Conservation (phyloP, 495 filamentous ascomycete species). For the Penicillium fimorum region DNA sequence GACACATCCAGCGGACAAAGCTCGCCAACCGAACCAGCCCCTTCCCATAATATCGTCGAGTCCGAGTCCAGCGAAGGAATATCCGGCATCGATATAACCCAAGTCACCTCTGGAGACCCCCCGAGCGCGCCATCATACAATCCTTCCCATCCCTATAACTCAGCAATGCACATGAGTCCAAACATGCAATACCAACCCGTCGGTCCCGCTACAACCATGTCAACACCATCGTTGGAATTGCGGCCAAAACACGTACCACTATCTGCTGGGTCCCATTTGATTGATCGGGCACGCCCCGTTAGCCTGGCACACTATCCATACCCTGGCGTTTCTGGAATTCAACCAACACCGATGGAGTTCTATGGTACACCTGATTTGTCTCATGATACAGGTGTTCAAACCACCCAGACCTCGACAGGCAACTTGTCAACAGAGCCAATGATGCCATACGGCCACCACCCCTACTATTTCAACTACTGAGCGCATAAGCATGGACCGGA, state of each 20-base stretch:
- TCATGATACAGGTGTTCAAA: conserved; percentile 6
- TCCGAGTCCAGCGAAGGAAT: conserved; percentile 8
- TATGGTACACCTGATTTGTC: conserved; percentile 11
- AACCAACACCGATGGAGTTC: conserved; percentile 21
- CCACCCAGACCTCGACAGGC: neutral
- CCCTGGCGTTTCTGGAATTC: conserved; percentile 15
- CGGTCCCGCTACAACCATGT: conserved; percentile 1
- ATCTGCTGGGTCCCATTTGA: conserved; percentile 13
- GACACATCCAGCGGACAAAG: conserved; percentile 17
- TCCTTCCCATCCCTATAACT: neutral
- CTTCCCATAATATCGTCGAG: conserved; percentile 1
- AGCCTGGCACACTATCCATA: conserved; percentile 19
- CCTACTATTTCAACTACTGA: conserved; percentile 36
- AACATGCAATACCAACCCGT: neutral
- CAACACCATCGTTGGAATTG: conserved; percentile 15
- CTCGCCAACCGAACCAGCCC: conserved; percentile 9
- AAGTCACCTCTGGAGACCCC: neutral
- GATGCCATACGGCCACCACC: conserved; percentile 26
- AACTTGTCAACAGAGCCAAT: conserved; percentile 14
- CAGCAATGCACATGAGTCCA: neutral
- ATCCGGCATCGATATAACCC: neutral
- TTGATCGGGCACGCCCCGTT: conserved; percentile 20
- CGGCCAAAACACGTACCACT: conserved; percentile 26
- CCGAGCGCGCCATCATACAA: neutral
- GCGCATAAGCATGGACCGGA: neutral